These are phyloP conservation scores for Vigna mungo DNA, from an alignment of 306 rosid species.

Conservation along the genomic window DNA sequence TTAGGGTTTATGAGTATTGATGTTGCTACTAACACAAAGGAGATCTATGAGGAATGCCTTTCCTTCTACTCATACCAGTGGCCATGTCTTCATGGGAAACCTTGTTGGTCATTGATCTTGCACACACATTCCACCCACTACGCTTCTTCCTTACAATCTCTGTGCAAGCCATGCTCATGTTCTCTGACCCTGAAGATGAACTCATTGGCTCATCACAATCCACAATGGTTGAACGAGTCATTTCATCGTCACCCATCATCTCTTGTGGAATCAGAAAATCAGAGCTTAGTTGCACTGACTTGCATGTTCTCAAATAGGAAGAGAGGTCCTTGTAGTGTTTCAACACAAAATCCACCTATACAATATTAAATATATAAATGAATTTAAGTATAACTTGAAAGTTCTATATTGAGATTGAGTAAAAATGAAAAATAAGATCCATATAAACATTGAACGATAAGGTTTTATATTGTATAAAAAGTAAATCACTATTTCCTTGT, in stretches of 20 bases:
- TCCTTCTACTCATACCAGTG: conserved; percentile 26
- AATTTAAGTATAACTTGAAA: not conserved
- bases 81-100: conserved; percentile 30
- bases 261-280: conserved; percentile 35
- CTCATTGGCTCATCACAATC: conserved; percentile 27
- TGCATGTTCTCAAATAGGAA: conserved; percentile 38
- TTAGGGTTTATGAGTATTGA: not conserved
- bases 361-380: not conserved
- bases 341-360: conserved; percentile 37
- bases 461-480: not conserved
- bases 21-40: conserved; percentile 26
- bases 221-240: conserved; percentile 23
- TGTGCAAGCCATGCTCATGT: conserved; percentile 4
- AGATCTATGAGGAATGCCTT: conserved; percentile 39
- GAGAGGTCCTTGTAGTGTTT: conserved; percentile 33
- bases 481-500: not conserved
- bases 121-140: conserved; percentile 37
- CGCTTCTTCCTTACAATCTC: conserved; percentile 29
- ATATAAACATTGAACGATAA: too few species aligned
- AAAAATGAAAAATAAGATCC: too few species aligned
- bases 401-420: too few species aligned
- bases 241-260: conserved; percentile 1
- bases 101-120: conserved; percentile 23
- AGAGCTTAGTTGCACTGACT: conserved; percentile 17
- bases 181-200: conserved; percentile 34